phyloP scores from a whole-genome alignment of 2,329 filamentous ascomycete genomes.

The Exserohilum rostratum region DNA sequence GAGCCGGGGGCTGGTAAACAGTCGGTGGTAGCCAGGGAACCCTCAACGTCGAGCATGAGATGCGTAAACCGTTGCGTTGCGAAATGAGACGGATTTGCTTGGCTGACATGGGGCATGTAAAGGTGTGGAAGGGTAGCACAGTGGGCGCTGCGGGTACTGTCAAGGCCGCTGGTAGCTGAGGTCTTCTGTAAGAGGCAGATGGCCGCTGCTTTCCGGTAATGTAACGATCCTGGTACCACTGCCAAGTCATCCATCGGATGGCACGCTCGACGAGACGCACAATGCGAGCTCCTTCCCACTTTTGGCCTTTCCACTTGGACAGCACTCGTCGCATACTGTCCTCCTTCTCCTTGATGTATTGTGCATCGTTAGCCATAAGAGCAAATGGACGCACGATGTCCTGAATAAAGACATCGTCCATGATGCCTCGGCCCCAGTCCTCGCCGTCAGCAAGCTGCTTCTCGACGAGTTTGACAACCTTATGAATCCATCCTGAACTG shows the following conservation, averaged over 20 bases:
- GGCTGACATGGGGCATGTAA: slow-evolving; percentile 90
- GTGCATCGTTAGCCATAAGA: slow-evolving; percentile 40
- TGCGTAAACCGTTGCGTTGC: slow-evolving; percentile 89
- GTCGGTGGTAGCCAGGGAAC: slow-evolving; percentile 82
- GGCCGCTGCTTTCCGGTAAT: slow-evolving; percentile 63
- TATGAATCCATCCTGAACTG: slow-evolving; percentile 81
- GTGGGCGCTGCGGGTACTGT: slow-evolving; percentile 88
- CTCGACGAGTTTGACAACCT: slow-evolving; percentile 87
- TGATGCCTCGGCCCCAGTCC: slow-evolving; percentile 77
- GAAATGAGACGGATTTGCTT: slow-evolving; percentile 93
- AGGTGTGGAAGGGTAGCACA: slow-evolving; percentile 95
- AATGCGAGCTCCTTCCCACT: slow-evolving; percentile 87
- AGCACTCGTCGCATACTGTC: slow-evolving; percentile 47
- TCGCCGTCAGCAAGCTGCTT: slow-evolving; percentile 88
- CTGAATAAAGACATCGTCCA: slow-evolving; percentile 56
- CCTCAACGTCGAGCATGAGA: slow-evolving; percentile 86
- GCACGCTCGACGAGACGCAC: slow-evolving; percentile 84
- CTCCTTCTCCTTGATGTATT: slow-evolving; percentile 45
- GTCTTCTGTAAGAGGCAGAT: slow-evolving; percentile 69
- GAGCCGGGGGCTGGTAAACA: slow-evolving; percentile 83
- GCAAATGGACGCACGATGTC: slow-evolving; percentile 55
- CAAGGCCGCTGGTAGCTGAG: slow-evolving; percentile 73
- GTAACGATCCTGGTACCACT: slow-evolving; percentile 87
- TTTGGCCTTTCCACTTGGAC: slow-evolving; percentile 68
- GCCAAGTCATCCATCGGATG: slow-evolving; percentile 76